Conservation (phyloP, 2,329 filamentous ascomycete genomes). For the Mycogone perniciosa region DNA sequence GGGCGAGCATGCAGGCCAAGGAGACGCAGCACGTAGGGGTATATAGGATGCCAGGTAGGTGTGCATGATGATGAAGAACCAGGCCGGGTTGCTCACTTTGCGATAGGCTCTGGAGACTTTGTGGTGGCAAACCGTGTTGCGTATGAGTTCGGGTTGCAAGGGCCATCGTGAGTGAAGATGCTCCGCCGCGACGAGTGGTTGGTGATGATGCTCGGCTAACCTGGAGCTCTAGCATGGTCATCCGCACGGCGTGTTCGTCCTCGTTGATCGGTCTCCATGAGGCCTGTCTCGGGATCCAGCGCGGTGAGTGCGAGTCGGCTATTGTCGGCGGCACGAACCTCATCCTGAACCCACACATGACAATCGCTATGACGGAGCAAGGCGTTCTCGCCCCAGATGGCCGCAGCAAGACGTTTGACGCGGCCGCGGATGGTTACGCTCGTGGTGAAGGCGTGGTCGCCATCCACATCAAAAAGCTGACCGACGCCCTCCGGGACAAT, state of each 20-base stretch:
- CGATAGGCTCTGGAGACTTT: constrained; percentile 19
- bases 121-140: constrained; percentile 26
- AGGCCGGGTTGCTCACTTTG: background rate
- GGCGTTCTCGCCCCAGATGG: constrained; percentile 23
- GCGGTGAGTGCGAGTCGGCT: constrained; percentile 22
- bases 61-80: background rate
- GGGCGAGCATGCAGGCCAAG: constrained; percentile 20
- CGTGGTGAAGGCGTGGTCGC: constrained; percentile 38
- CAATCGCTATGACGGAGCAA: constrained; percentile 18
- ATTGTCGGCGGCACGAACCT: constrained; percentile 29
- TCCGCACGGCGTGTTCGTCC: constrained; percentile 32
- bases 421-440: constrained; percentile 39
- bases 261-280: constrained; percentile 26
- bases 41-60: constrained; percentile 13
- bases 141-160: constrained; percentile 38
- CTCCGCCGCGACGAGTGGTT: background rate
- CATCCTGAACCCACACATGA: constrained; percentile 23
- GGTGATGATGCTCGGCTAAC: background rate
- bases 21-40: constrained; percentile 17
- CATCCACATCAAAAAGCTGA: constrained; percentile 37
- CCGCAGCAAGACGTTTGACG: constrained; percentile 29
- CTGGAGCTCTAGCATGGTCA: constrained; percentile 22
- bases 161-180: constrained; percentile 32
- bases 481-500: constrained; percentile 37
- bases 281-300: constrained; percentile 24